Conservation (phyloP, 805 yeast species). For the Priceomyces medius region DNA sequence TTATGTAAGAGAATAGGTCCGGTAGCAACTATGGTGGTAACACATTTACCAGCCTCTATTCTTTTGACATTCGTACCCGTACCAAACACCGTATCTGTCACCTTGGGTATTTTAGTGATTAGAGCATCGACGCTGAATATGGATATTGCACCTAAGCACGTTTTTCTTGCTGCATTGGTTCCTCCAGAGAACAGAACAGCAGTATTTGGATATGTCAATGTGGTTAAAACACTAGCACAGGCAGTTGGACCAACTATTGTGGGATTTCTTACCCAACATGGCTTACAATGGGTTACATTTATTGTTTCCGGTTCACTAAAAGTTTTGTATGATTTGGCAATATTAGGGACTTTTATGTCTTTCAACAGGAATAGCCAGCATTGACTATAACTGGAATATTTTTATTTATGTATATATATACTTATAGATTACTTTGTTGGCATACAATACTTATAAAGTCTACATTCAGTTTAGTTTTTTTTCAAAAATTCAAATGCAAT, state of each 20-base stretch:
- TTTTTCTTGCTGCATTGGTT: conserved; percentile 43
- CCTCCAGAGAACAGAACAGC: conserved; percentile 42
- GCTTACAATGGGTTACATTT: conserved; percentile 43
- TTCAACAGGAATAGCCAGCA: conserved; percentile 23
- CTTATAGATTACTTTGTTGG: too few species aligned
- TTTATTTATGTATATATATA: too few species aligned
- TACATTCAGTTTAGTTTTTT: too few species aligned
- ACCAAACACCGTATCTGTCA: conserved; percentile 29
- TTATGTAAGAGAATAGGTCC: conserved; percentile 46
- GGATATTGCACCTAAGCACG: conserved; percentile 51
- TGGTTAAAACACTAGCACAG: conserved; percentile 42
- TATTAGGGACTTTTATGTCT: conserved; percentile 26
- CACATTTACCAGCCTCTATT: conserved; percentile 45
- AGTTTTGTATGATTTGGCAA: conserved; percentile 40
- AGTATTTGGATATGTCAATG: conserved; percentile 45
- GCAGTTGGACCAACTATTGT: conserved; percentile 43
- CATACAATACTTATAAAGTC: too few species aligned
- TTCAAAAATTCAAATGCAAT: too few species aligned
- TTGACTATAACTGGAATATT: too few species aligned
- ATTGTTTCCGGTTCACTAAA: conserved; percentile 41
- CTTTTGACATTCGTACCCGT: conserved; percentile 39
- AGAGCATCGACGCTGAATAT: conserved; percentile 44
- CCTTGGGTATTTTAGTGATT: conserved; percentile 30
- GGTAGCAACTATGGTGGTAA: conserved; percentile 42
- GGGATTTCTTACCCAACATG: conserved; percentile 37